Percentiles rank a stretch among this genome's conserved stretches.
phyloP scores from a whole-genome alignment of 495 filamentous ascomycete genomes.

The Neurospora pannonica region DNA sequence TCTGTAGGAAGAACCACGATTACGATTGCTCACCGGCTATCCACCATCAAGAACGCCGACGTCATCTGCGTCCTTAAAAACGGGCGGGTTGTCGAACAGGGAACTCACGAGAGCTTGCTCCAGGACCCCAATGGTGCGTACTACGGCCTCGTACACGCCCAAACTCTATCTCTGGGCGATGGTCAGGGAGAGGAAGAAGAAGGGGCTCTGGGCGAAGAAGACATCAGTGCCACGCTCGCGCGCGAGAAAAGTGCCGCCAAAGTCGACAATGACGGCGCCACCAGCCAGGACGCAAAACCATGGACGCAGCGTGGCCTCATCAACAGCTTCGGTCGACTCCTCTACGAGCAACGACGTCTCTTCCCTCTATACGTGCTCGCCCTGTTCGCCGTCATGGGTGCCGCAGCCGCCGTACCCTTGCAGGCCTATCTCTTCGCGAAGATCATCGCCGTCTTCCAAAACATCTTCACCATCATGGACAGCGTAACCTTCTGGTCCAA shows the following conservation, averaged over 20 bases:
- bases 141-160: conserved; percentile 42
- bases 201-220: conserved; percentile 27
- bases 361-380: conserved; percentile 29
- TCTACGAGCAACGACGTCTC: conserved; percentile 32
- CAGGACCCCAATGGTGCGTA: conserved; percentile 43
- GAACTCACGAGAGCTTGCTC: conserved; percentile 59
- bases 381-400: conserved; percentile 27
- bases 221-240: conserved; percentile 27
- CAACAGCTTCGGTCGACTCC: conserved; percentile 38
- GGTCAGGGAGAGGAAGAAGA: conserved; percentile 13
- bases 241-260: conserved; percentile 40
- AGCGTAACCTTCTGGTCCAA: conserved; percentile 36
- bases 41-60: conserved; percentile 63
- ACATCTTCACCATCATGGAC: conserved; percentile 10
- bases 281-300: conserved; percentile 5
- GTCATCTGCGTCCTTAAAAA: conserved; percentile 59
- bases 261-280: conserved; percentile 16
- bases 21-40: conserved; percentile 65
- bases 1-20: conserved; percentile 65
- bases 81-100: conserved; percentile 51
- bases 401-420: conserved; percentile 29
- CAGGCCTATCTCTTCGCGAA: conserved; percentile 38
- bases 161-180: conserved; percentile 35
- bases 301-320: conserved; percentile 31
- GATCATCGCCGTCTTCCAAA: conserved; percentile 31